These are phyloP conservation scores for Cubamyces sp. DNA, from an alignment of 768 basidiomycete species.

Conservation along the genomic window DNA sequence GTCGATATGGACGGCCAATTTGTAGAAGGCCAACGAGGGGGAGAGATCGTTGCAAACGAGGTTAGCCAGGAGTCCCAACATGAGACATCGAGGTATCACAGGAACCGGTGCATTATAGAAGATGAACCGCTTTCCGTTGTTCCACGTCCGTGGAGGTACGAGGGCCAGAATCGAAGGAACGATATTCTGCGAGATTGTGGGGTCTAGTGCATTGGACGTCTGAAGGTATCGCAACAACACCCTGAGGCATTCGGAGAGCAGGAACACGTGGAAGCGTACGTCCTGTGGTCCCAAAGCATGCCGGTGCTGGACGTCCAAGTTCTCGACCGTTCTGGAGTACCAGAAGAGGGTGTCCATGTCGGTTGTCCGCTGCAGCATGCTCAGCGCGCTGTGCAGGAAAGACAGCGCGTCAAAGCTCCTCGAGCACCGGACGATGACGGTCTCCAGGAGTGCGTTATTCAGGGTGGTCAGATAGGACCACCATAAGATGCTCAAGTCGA, in stretches of 20 bases:
- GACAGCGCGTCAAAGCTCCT: background rate
- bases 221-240: no score
- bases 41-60: no score
- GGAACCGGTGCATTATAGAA: no score
- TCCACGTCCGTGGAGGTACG: no score
- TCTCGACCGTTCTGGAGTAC: background rate
- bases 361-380: background rate
- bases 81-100: no score
- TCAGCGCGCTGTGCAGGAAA: background rate
- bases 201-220: no score
- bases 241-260: background rate
- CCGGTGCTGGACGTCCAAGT: background rate
- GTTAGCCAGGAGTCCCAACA: no score
- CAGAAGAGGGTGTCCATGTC: background rate
- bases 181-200: no score
- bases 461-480: background rate
- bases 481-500: background rate
- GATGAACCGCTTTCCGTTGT: no score
- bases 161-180: no score
- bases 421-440: background rate
- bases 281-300: background rate
- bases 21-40: no score
- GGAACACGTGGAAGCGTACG: background rate
- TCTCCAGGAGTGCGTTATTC: background rate
- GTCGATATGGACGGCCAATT: no score